phyloP scores from a whole-genome alignment of 495 filamentous ascomycete species.

The Aspergillus ostianus region DNA sequence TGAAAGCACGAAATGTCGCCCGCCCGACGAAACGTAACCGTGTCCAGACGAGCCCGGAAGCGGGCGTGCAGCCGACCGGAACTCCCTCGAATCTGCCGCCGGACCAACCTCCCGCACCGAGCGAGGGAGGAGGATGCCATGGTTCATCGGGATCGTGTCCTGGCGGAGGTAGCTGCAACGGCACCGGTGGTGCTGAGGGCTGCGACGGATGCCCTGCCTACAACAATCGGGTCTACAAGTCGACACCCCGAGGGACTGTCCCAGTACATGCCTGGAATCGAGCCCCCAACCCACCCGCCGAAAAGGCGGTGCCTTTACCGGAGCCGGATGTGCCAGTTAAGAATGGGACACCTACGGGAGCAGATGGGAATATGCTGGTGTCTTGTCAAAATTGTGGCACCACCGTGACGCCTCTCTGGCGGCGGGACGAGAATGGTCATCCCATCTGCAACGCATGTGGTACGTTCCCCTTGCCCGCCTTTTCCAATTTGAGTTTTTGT shows the following conservation, averaged over 20 bases:
- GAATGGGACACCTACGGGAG: slow-evolving; percentile 16
- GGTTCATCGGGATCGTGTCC: slow-evolving; percentile 82
- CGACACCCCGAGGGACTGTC: slow-evolving; percentile 44
- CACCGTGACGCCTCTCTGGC: slow-evolving; percentile 94
- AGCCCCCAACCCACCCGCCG: slow-evolving; percentile 20
- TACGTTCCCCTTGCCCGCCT: slow-evolving; percentile 46
- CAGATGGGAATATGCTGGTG: slow-evolving; percentile 72
- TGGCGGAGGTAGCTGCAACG: slow-evolving; percentile 93
- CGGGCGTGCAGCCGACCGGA: background rate
- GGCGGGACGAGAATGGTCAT: slow-evolving; percentile 90
- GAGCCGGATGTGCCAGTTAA: slow-evolving; percentile 25
- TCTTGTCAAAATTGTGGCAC: slow-evolving; percentile 98
- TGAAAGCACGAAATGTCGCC: slow-evolving; percentile 86
- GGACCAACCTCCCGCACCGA: slow-evolving; percentile 26
- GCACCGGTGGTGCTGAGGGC: slow-evolving; percentile 92
- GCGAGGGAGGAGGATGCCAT: slow-evolving; percentile 33
- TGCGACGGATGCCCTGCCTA: slow-evolving; percentile 95
- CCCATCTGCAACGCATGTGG: slow-evolving; percentile 99
- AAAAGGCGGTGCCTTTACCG: slow-evolving; percentile 22
- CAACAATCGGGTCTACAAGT: slow-evolving; percentile 94
- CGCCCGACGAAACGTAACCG: slow-evolving; percentile 84
- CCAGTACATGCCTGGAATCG: slow-evolving; percentile 35
- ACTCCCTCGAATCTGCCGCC: slow-evolving; percentile 8
- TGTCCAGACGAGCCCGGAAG: slow-evolving; percentile 36
- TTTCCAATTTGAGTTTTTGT: slow-evolving; percentile 10